These are phyloP conservation scores for Globisporangium solare DNA, from an alignment of 352 stramenopile genomes.

Conservation along the genomic window DNA sequence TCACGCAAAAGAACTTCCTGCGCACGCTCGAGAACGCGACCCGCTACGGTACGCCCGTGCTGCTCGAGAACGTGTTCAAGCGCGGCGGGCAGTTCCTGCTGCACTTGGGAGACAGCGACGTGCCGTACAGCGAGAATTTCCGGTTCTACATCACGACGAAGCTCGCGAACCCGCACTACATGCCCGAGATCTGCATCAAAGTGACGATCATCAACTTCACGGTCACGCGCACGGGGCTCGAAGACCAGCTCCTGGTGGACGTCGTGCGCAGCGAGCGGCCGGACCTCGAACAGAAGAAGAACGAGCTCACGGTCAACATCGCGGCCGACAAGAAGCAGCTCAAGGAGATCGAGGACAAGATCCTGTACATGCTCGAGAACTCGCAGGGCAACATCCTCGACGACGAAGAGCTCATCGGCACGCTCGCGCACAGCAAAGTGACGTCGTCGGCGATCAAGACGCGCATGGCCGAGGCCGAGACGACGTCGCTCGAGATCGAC, in stretches of 20 bases:
- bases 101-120: slow-evolving; percentile 88
- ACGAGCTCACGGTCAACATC: slow-evolving; percentile 91
- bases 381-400: slow-evolving; percentile 93
- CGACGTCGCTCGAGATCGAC: slow-evolving; percentile 89
- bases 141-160: slow-evolving; percentile 94
- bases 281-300: slow-evolving; percentile 91
- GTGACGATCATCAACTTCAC: slow-evolving; percentile 95
- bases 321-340: slow-evolving; percentile 90
- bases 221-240: slow-evolving; percentile 88
- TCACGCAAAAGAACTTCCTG: slow-evolving; percentile 90
- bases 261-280: slow-evolving; percentile 90
- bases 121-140: slow-evolving; percentile 92
- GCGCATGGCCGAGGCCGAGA: slow-evolving; percentile 88
- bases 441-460: slow-evolving; percentile 89
- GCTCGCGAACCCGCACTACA: slow-evolving; percentile 92
- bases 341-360: slow-evolving; percentile 95
- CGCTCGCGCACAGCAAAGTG: slow-evolving; percentile 85
- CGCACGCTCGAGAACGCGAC: slow-evolving; percentile 91
- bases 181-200: slow-evolving; percentile 94
- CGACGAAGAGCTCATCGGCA: slow-evolving; percentile 92
- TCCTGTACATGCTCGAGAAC: slow-evolving; percentile 92
- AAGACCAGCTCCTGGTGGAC: slow-evolving; percentile 92
- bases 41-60: slow-evolving; percentile 86
- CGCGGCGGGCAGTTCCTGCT: slow-evolving; percentile 85
- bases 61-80: slow-evolving; percentile 95